These are phyloP conservation scores for Boletus rufocinnamomeus DNA, from an alignment of 768 basidiomycete genomes.

Conservation along the genomic window DNA sequence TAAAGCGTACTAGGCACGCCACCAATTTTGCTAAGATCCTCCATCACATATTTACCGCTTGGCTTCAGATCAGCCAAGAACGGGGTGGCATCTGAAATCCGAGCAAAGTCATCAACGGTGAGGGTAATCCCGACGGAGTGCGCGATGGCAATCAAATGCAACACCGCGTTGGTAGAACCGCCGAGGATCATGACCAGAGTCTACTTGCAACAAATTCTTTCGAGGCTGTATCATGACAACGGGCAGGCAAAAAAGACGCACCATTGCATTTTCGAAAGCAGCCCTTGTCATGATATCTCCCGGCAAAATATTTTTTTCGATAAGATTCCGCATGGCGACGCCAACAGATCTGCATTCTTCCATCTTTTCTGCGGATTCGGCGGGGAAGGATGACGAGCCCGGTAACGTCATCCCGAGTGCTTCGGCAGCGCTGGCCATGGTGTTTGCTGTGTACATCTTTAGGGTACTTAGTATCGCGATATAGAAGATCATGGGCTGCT, in stretches of 20 bases:
- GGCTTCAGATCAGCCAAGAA: slow-evolving; percentile 98
- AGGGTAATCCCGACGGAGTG: slow-evolving; percentile 92
- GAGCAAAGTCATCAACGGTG: slow-evolving; percentile 90
- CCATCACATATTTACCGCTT: slow-evolving; percentile 98
- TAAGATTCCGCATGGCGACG: slow-evolving; percentile 77
- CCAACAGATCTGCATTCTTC: slow-evolving; percentile 84
- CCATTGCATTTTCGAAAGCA: slow-evolving; percentile 99
- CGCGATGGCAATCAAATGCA: slow-evolving; percentile 96
- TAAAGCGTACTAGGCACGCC: slow-evolving; percentile 84
- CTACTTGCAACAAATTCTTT: slow-evolving; percentile 41
- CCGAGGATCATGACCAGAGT: slow-evolving; percentile 96
- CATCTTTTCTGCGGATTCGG: slow-evolving; percentile 86
- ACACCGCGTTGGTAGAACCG: slow-evolving; percentile 96
- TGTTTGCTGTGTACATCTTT: slow-evolving; percentile 98
- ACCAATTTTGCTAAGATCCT: slow-evolving; percentile 93
- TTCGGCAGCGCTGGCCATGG: slow-evolving; percentile 96
- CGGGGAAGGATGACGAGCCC: slow-evolving; percentile 96
- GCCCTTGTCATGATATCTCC: slow-evolving; percentile 95
- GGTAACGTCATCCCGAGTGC: slow-evolving; percentile 95
- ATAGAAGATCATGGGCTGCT: not conserved
- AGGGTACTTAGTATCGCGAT: slow-evolving; percentile 9
- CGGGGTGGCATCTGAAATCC: slow-evolving; percentile 87
- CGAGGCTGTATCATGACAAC: slow-evolving; percentile 11
- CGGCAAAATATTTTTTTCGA: slow-evolving; percentile 91
- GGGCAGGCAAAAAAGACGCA: slow-evolving; percentile 33